Evolutionary conservation across 2,329 filamentous ascomycete species (phyloP).

Genomic region (Stachybotrys elegans): DNA sequence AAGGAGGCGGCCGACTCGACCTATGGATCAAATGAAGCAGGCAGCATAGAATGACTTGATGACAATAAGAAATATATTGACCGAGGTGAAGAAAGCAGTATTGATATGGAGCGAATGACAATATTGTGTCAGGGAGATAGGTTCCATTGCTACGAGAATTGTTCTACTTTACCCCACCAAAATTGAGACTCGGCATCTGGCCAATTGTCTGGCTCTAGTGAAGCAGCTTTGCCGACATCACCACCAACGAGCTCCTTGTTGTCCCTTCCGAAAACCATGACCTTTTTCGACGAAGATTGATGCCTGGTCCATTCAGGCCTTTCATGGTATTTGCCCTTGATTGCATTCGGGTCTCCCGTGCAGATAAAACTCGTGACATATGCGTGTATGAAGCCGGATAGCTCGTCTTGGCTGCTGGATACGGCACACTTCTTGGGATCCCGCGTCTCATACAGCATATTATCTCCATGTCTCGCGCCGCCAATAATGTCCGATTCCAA

Average conservation of each 20-base stretch:
- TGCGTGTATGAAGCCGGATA: constrained; percentile 37
- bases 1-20: neutral
- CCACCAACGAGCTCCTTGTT: constrained; percentile 45
- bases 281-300: constrained; percentile 16
- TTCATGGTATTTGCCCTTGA: constrained; percentile 13
- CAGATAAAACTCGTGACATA: constrained; percentile 45
- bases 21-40: neutral
- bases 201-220: constrained; percentile 35
- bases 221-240: constrained; percentile 25
- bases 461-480: constrained; percentile 43
- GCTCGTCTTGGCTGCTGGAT: constrained; percentile 33
- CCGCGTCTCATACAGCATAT: constrained; percentile 41
- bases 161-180: constrained; percentile 40
- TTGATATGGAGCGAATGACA: no score
- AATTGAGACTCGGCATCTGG: constrained; percentile 37
- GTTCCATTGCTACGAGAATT: no score
- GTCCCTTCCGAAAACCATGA: constrained; percentile 38
- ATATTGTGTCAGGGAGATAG: no score
- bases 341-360: constrained; percentile 37
- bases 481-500: constrained; percentile 35
- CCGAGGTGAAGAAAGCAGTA: no score
- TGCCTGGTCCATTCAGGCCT: constrained; percentile 32
- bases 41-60: neutral
- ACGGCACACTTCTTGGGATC: constrained; percentile 25
- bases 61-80: no score